Evolutionary conservation across 257 asterid species (phyloP).

Genomic region (Solanum ahanhuiri): DNA sequence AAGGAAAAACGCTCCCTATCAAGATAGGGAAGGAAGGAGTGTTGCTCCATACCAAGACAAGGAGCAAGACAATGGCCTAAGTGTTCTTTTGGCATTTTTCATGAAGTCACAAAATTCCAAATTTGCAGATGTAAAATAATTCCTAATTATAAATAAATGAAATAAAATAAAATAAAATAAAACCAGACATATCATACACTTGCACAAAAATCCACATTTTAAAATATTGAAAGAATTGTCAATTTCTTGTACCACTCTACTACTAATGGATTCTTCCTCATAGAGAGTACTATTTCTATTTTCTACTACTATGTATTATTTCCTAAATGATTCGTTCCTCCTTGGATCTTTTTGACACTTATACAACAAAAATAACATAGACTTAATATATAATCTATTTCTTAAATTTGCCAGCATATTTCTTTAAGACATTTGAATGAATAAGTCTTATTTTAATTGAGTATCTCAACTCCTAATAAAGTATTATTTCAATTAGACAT

Average conservation of each 20-base stretch:
- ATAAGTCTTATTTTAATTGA: too few species aligned
- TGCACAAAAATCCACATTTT: background rate
- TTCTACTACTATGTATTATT: background rate
- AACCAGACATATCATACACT: background rate
- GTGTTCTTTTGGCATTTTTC: background rate
- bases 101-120: background rate
- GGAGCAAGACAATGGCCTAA: background rate
- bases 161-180: background rate
- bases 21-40: background rate
- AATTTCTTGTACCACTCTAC: background rate
- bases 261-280: background rate
- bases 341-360: background rate
- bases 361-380: background rate
- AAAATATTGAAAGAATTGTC: background rate
- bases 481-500: too few species aligned
- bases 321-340: background rate
- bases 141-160: background rate
- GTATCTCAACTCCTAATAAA: too few species aligned
- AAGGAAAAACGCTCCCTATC: background rate
- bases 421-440: too few species aligned
- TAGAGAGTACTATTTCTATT: background rate
- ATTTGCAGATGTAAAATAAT: background rate
- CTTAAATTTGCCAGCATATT: too few species aligned
- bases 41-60: background rate
- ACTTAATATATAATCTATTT: too few species aligned